Base-by-base conservation (phyloP, 2,329 filamentous ascomycete species). In the Colletotrichum zoysiae region DNA sequence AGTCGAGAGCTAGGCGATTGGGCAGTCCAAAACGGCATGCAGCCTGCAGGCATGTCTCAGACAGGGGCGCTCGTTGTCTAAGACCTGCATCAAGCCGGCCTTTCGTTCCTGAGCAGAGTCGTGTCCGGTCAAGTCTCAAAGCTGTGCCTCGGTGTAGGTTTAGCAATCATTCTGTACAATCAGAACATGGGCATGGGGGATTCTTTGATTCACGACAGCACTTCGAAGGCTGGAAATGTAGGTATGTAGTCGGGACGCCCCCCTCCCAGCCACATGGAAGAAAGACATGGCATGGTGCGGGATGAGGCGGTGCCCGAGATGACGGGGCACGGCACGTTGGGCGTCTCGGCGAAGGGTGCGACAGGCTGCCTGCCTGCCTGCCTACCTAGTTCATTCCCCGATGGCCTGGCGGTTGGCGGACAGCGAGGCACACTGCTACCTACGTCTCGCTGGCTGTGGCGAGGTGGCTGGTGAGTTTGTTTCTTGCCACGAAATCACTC, bases 271-370 rank as follows among this genome's bases (percentile, higher is more conserved):
- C 30, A 44, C 53, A 58, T 59, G 58, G 53, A 59, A 69, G 65
- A 61, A 40, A n/a, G 38, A n/a, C 44, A 33, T 53, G 14, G 20
- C 44, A 33, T 16, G 48, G 42, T 44, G 69, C 16, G 44, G 59
- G 48, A 64, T 56, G 69, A 68, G 69, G 65, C 69, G 46, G 65
- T 71, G 69, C 59, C 23, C 23, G 26, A 61, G 56, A 67, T 50
- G 56, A 57, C 57, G 58, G 65, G 65, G 64, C 53, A 59, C 48
- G 44, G 64, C 53, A 59, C 48, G 44, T 65, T 63, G 61, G 58
- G 35, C n/a, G 35, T 26, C n/a, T 46, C n/a, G 16, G 18, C n/a
- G 33, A 42, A 61, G 61, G 35, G 61, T 65, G 35, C 8, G 46
- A 48, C n/a, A 1, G 38, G 61, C 42, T 38, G 35, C 35, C 51